phyloP scores from a whole-genome alignment of 257 asterid genomes.

The Primulina tabacum region DNA sequence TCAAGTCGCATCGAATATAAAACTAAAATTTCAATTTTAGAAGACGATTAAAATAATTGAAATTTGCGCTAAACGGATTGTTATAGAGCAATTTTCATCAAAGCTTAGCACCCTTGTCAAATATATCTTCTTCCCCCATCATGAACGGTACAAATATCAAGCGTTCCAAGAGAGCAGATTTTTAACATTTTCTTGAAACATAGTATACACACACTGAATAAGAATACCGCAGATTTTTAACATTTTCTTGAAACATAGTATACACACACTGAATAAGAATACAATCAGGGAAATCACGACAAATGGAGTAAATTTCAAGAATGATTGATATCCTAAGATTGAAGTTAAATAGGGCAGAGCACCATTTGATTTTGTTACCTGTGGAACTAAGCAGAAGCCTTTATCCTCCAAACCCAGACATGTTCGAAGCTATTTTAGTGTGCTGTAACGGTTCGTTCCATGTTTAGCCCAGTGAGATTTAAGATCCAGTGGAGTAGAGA shows the following conservation, averaged over 20 bases:
- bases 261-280: slow-evolving; percentile 32
- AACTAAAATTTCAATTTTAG: too few species aligned
- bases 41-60: background rate
- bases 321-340: slow-evolving; percentile 11
- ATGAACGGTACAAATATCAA: background rate
- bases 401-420: slow-evolving; percentile 13
- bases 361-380: slow-evolving; percentile 24
- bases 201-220: too few species aligned
- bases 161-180: too few species aligned
- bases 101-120: background rate
- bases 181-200: too few species aligned
- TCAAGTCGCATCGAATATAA: too few species aligned
- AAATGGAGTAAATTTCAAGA: slow-evolving; percentile 23
- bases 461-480: slow-evolving; percentile 94
- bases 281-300: slow-evolving; percentile 31
- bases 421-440: slow-evolving; percentile 47
- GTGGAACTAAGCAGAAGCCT: slow-evolving; percentile 27
- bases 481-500: slow-evolving; percentile 75
- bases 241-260: slow-evolving; percentile 21
- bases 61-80: too few species aligned
- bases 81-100: background rate
- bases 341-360: slow-evolving; percentile 6
- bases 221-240: background rate
- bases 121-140: background rate
- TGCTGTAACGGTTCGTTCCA: slow-evolving; percentile 82